Base-by-base conservation (phyloP, 306 rosid genomes). In the Prinsepia uniflora region DNA sequence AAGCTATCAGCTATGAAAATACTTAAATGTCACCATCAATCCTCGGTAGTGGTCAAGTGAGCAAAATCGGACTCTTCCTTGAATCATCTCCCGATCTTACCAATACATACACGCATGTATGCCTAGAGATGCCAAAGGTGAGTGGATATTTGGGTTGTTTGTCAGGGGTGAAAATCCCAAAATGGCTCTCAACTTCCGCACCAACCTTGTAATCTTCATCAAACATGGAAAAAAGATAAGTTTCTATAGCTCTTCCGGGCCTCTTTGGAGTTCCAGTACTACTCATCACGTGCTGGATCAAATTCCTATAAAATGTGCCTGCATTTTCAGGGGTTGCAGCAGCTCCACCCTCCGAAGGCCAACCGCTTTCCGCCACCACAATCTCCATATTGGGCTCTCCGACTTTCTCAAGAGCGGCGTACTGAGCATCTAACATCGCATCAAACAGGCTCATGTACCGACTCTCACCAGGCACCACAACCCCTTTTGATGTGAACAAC, bases 341-440 rank as follows among this genome's bases (percentile, higher is more conserved):
- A 12, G 1, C 7, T 54, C 84, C 75, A 36, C 89, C 91, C 7
- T 10, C 50, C 0, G 89, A 86, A 10, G 92, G 96, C 96, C 96
- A 91, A 6, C 97, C 91, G 10, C 81, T 91, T 78, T 91, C 92
- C 0, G 89, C 76, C 22, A 86, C 88, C 19, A 91, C 88, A 0
- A 86, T 61, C n/a, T 60, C 17, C 80, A 86, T 5, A 14, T 61
- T 36, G 6, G 78, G 36, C 5, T 73, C 91, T 0, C 84, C 85
- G 0, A 60, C 34, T 42, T 82, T 87, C 80, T 84, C 91, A 30
- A 86, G 81, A 17, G 97, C 89, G 7, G 76, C 74, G 11, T 91
- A 84, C 0, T 77, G 44, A 20, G 91, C 39, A 66, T 86, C 97
- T 72, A 86, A 2, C 56, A 71, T 53, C 5, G 90, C 87, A 10